Evolutionary conservation across 2,329 filamentous ascomycete species (phyloP).

Genomic region (Colletotrichum australisinense): DNA sequence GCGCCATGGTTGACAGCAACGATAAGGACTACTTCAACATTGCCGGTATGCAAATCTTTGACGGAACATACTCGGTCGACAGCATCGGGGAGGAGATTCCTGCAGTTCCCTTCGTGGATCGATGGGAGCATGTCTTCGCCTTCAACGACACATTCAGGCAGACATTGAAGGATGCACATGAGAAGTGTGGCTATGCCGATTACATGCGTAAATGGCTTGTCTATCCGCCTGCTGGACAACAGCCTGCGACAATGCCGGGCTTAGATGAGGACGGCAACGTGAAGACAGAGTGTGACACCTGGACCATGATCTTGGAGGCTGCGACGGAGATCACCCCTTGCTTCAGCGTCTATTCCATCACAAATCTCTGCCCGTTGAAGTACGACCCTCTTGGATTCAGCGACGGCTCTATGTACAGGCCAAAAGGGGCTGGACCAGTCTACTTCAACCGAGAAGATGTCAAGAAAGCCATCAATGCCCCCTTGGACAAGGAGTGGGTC

Average conservation of each 20-base stretch:
- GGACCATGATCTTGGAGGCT: constrained; percentile 63
- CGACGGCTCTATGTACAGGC: constrained; percentile 72
- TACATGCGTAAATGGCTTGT: constrained; percentile 71
- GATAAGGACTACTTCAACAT: constrained; percentile 76
- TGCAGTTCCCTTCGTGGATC: constrained; percentile 69
- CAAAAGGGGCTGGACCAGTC: constrained; percentile 66
- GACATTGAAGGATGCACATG: constrained; percentile 61
- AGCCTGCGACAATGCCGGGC: constrained; percentile 63
- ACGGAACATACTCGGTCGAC: constrained; percentile 71
- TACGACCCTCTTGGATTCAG: constrained; percentile 79
- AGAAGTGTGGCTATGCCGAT: constrained; percentile 71
- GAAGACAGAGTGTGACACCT: constrained; percentile 66
- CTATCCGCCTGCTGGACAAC: constrained; percentile 74
- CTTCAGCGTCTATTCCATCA: constrained; percentile 82
- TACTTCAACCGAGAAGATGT: constrained; percentile 81
- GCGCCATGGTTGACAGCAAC: constrained; percentile 76
- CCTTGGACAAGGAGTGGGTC: constrained; percentile 48
- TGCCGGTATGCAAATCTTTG: constrained; percentile 77
- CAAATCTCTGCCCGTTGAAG: constrained; percentile 75
- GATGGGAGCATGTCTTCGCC: constrained; percentile 69
- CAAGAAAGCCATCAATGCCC: constrained; percentile 75
- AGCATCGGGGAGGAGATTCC: constrained; percentile 58
- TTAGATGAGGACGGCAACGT: constrained; percentile 47
- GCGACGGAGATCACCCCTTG: constrained; percentile 75
- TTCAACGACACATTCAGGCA: constrained; percentile 70